Percentiles rank a stretch among this genome's conserved stretches.
These are phyloP conservation scores for Lentinula lateritia DNA, from an alignment of 768 basidiomycete genomes.

Conservation along the genomic window DNA sequence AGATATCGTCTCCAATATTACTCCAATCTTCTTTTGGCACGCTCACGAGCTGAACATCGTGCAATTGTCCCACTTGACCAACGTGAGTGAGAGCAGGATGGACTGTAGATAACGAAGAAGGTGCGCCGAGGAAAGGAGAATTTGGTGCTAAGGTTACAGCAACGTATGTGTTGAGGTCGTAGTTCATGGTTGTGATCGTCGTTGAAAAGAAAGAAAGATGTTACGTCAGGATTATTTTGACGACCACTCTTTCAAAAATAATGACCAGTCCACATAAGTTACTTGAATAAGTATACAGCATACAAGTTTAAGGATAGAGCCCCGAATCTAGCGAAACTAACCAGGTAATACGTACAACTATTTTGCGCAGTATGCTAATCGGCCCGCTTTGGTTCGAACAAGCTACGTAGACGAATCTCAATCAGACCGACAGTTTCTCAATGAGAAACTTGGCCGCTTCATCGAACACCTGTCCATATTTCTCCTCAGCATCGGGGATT, in stretches of 20 bases:
- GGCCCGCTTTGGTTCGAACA: no score
- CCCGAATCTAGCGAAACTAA: no score
- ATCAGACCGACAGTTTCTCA: not conserved
- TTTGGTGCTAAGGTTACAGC: constrained; percentile 33
- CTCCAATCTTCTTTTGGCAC: constrained; percentile 35
- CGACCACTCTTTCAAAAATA: no score
- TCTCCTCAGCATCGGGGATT: not conserved
- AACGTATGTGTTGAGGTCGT: constrained; percentile 35
- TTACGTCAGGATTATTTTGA: not conserved
- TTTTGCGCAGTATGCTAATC: no score
- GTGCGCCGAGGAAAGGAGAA: constrained; percentile 25
- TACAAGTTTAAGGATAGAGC: no score
- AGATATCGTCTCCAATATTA: constrained; percentile 21
- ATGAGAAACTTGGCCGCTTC: not conserved
- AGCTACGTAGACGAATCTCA: no score
- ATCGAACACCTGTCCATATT: not conserved
- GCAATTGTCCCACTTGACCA: constrained; percentile 35
- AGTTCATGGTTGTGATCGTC: constrained; percentile 19
- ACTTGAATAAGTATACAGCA: no score
- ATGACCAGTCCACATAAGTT: no score
- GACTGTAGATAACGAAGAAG: constrained; percentile 22
- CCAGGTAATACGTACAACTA: no score
- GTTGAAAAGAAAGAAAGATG: not conserved
- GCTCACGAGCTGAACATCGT: constrained; percentile 41
- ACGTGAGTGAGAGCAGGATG: constrained; percentile 31